Conservation (phyloP, 306 rosid genomes). For the Castanea crenata region DNA sequence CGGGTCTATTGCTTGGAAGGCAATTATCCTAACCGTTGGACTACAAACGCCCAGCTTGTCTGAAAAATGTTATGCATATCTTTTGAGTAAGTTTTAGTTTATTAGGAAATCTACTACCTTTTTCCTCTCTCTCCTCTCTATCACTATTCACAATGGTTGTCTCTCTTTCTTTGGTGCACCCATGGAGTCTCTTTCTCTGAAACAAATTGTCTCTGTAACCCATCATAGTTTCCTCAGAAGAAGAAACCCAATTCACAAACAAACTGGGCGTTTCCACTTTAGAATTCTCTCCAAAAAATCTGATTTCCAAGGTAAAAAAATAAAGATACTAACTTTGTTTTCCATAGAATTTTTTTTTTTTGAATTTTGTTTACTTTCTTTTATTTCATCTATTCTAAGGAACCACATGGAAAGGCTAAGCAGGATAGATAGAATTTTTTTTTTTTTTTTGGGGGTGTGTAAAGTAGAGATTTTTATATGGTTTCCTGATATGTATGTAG, state of each 20-base stretch:
- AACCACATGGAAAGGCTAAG: no score
- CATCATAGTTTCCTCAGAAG: slow-evolving; percentile 16
- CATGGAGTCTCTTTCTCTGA: slow-evolving; percentile 49
- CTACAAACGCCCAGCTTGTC: no score
- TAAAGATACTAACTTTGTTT: not conserved
- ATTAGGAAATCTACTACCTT: no score
- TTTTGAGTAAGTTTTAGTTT: no score
- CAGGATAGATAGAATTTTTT: not conserved
- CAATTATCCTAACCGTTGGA: no score
- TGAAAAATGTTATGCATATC: accelerated
- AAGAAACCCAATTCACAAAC: slow-evolving; percentile 18
- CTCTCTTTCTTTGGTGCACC: not conserved
- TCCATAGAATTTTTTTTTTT: not conserved
- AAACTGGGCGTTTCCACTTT: slow-evolving; percentile 14
- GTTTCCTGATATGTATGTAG: no score
- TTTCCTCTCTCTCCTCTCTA: not conserved
- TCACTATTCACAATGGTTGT: no score
- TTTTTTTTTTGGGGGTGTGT: no score
- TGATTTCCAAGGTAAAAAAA: slow-evolving; percentile 49
- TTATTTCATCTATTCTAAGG: no score
- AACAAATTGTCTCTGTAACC: slow-evolving; percentile 29
- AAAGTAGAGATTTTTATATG: not conserved
- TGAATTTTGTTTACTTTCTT: no score
- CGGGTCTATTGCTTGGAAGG: no score
- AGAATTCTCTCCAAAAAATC: slow-evolving; percentile 37